These are phyloP conservation scores for Blastobotrys raffinosifermentans DNA, from an alignment of 1,139 yeast species.

Conservation along the genomic window DNA sequence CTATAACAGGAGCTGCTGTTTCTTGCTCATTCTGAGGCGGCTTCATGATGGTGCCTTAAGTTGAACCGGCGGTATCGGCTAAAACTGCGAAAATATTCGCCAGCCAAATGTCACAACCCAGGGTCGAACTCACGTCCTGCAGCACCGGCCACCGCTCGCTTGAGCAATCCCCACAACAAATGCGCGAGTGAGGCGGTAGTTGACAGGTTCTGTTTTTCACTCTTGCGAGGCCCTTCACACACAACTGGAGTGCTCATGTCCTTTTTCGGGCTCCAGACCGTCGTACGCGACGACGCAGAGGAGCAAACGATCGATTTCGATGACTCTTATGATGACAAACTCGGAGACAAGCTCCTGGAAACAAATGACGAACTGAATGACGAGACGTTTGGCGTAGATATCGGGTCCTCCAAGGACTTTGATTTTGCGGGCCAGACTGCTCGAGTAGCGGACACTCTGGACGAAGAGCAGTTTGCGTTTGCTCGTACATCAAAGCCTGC, in stretches of 20 bases:
- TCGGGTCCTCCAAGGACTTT: slow-evolving; percentile 25
- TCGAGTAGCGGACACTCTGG: slow-evolving; percentile 33
- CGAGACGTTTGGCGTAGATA: slow-evolving; percentile 75
- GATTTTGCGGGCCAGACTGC: slow-evolving; percentile 54
- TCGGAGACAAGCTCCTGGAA: slow-evolving; percentile 62
- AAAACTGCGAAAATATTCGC: too few relatives aligned
- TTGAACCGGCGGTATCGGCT: too few relatives aligned
- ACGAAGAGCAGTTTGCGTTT: slow-evolving; percentile 28
- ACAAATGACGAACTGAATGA: slow-evolving; percentile 79
- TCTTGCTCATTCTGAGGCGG: too few relatives aligned
- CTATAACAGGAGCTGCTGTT: too few relatives aligned
- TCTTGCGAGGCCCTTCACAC: too few relatives aligned
- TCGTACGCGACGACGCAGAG: slow-evolving; percentile 20
- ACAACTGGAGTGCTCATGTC: slow-evolving; percentile 36
- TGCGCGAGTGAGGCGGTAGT: too few relatives aligned
- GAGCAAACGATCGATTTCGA: slow-evolving; percentile 53
- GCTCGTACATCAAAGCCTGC: slow-evolving; percentile 18
- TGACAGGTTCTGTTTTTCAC: too few relatives aligned
- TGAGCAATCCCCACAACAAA: too few relatives aligned
- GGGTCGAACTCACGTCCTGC: too few relatives aligned
- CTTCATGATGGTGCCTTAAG: too few relatives aligned
- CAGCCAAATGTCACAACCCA: too few relatives aligned
- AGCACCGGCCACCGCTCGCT: too few relatives aligned
- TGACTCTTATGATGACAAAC: slow-evolving; percentile 70
- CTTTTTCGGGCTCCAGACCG: slow-evolving; percentile 35